These are phyloP conservation scores for Fraxinus xanthoxyloides DNA, from an alignment of 305 asterid species.

Conservation along the genomic window DNA sequence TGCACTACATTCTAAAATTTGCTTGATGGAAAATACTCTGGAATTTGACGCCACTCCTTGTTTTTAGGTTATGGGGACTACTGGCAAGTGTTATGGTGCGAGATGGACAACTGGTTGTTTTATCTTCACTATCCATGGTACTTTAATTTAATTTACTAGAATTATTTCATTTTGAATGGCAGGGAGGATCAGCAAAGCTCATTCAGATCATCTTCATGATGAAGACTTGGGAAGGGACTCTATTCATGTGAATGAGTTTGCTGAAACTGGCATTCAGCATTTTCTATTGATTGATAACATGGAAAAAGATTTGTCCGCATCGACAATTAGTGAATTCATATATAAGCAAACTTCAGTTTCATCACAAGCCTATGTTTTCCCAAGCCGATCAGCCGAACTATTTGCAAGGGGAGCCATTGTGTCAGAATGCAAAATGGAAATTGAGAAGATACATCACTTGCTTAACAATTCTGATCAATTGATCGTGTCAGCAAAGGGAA, in stretches of 20 bases:
- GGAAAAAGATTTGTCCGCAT: conserved; percentile 48
- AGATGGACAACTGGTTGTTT: not conserved
- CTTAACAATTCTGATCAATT: conserved; percentile 45
- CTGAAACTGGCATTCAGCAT: not conserved
- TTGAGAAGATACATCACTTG: conserved; percentile 32
- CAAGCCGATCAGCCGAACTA: conserved; percentile 29
- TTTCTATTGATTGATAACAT: conserved; percentile 28
- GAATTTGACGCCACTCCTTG: not conserved
- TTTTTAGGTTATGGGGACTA: not conserved
- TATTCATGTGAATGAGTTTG: not conserved
- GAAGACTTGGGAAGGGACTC: not conserved
- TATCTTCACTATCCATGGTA: not conserved
- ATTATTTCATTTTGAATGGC: not conserved
- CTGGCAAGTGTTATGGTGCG: not conserved
- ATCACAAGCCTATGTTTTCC: not conserved
- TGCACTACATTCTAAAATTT: not conserved
- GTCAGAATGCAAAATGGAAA: conserved; percentile 38
- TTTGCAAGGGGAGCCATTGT: conserved; percentile 49
- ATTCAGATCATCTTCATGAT: not conserved
- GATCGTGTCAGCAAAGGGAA: conserved; percentile 56
- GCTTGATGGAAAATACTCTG: not conserved
- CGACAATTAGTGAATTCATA: conserved; percentile 42
- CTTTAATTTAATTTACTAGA: not conserved
- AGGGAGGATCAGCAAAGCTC: not conserved
- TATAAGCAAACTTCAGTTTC: conserved; percentile 26